Evolutionary conservation across 2,329 filamentous ascomycete species (phyloP).

Genomic region (Aspergillus fructus): DNA sequence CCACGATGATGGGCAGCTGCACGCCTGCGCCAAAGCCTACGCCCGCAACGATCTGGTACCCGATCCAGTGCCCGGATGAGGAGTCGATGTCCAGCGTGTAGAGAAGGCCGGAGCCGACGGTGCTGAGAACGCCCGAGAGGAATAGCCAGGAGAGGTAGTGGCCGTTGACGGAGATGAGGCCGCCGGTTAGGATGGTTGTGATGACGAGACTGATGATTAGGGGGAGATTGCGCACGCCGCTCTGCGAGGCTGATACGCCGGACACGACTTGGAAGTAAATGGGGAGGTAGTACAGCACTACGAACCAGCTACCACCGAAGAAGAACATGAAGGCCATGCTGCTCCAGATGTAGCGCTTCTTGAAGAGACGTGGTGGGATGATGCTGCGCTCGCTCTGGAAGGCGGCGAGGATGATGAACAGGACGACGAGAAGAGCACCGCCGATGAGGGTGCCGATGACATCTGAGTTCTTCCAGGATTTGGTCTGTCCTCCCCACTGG

Average conservation of each 20-base stretch:
- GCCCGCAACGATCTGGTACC: conserved; percentile 24
- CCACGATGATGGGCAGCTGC: not conserved
- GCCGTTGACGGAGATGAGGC: not conserved
- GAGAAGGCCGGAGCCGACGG: conserved; percentile 18
- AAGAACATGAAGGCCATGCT: not conserved
- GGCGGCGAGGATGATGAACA: conserved; percentile 18
- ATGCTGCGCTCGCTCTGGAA: not conserved
- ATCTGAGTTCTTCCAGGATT: conserved; percentile 52
- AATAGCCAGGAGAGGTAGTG: no score
- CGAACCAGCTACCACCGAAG: not conserved
- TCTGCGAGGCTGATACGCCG: conserved; percentile 40
- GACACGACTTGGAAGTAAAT: conserved; percentile 51
- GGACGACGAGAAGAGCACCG: not conserved
- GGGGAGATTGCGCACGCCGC: conserved; percentile 43
- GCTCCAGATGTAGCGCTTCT: conserved; percentile 9
- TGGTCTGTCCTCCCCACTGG: conserved; percentile 56
- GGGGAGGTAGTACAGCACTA: conserved; percentile 36
- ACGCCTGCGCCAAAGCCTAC: not conserved
- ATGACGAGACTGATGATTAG: conserved; percentile 35
- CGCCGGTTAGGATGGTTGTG: conserved; percentile 6
- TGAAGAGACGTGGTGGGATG: not conserved
- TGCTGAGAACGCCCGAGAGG: not conserved
- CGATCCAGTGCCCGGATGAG: conserved; percentile 34
- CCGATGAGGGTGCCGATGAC: conserved; percentile 50
- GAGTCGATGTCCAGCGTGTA: conserved; percentile 33